phyloP scores from a whole-genome alignment of 148 eudicot species.

The Silene uniflora region DNA sequence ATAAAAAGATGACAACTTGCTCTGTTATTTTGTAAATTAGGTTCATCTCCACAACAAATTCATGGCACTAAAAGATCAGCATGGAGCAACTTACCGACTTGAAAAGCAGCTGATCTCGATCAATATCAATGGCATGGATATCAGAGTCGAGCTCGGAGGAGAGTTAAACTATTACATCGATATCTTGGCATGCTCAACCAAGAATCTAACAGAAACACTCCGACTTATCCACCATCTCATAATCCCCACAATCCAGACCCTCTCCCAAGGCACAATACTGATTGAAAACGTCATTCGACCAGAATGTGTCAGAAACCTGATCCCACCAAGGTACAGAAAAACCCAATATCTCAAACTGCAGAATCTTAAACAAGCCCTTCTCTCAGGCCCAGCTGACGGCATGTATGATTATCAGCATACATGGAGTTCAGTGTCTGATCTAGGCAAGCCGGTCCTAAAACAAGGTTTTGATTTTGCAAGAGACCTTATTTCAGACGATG shows the following conservation, averaged over 20 bases:
- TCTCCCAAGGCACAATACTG: conserved; percentile 55
- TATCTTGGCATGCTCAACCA: conserved; percentile 79
- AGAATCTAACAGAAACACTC: conserved; percentile 77
- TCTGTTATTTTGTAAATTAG: conserved; percentile 30
- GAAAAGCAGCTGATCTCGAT: conserved; percentile 75
- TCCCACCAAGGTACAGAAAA: conserved; percentile 80
- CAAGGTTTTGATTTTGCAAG: conserved; percentile 76
- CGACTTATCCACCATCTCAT: conserved; percentile 76
- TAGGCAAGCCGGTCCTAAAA: conserved; percentile 42
- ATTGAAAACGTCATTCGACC: conserved; percentile 66
- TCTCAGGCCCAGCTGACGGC: conserved; percentile 82
- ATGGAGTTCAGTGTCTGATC: conserved; percentile 66
- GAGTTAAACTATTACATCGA: conserved; percentile 59
- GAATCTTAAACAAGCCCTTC: conserved; percentile 66
- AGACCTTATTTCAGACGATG: conserved; percentile 83
- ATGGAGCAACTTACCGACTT: conserved; percentile 80
- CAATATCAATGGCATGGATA: conserved; percentile 68
- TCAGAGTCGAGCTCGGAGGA: conserved; percentile 89
- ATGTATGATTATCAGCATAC: conserved; percentile 96
- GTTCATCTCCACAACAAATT: conserved; percentile 81
- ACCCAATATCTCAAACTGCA: conserved; percentile 54
- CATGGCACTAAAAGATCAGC: conserved; percentile 61
- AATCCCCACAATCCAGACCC: conserved; percentile 69
- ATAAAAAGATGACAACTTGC: background rate
- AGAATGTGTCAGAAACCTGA: conserved; percentile 68